Conservation (phyloP, 2,329 filamentous ascomycete species). For the Aplosporella prunicola region DNA sequence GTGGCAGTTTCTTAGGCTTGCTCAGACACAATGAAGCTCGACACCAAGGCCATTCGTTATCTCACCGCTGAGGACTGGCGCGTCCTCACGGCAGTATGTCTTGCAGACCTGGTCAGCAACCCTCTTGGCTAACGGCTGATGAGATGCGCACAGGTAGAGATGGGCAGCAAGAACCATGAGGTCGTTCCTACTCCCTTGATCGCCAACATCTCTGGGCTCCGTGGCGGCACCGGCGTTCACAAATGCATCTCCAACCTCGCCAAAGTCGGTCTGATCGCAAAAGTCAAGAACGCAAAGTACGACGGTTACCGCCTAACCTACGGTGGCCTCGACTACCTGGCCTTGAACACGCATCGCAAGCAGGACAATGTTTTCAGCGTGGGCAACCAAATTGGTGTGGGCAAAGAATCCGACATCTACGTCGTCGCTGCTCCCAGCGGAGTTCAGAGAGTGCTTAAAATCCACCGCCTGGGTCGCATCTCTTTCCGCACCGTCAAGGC, state of each 20-base stretch:
- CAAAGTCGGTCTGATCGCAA: conserved; percentile 83
- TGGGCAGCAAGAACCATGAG: conserved; percentile 93
- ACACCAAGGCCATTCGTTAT: conserved; percentile 88
- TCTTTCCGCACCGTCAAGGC: conserved; percentile 94
- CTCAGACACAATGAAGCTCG: conserved; percentile 68
- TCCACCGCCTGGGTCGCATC: conserved; percentile 88
- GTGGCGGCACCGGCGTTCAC: conserved; percentile 65
- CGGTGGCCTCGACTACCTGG: conserved; percentile 94
- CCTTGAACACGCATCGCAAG: conserved; percentile 79
- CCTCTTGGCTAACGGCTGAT: conserved; percentile 30
- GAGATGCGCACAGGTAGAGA: conserved; percentile 60
- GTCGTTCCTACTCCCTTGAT: conserved; percentile 88
- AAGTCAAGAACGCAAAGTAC: conserved; percentile 92
- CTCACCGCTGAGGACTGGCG: conserved; percentile 89
- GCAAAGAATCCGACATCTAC: conserved; percentile 96
- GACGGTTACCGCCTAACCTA: conserved; percentile 96
- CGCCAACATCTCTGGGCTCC: conserved; percentile 69
- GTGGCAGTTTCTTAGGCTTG: too few relatives aligned
- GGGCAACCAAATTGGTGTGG: conserved; percentile 87
- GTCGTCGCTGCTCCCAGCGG: conserved; percentile 77
- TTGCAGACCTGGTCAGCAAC: conserved; percentile 14
- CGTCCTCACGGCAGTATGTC: conserved; percentile 73
- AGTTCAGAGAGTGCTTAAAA: conserved; percentile 77
- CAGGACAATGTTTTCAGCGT: conserved; percentile 78
- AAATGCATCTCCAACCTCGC: conserved; percentile 82